Percentiles rank a stretch among this genome's conserved stretches.
phyloP scores from a whole-genome alignment of 2,329 filamentous ascomycete genomes.

The Venturiaceae sp. region DNA sequence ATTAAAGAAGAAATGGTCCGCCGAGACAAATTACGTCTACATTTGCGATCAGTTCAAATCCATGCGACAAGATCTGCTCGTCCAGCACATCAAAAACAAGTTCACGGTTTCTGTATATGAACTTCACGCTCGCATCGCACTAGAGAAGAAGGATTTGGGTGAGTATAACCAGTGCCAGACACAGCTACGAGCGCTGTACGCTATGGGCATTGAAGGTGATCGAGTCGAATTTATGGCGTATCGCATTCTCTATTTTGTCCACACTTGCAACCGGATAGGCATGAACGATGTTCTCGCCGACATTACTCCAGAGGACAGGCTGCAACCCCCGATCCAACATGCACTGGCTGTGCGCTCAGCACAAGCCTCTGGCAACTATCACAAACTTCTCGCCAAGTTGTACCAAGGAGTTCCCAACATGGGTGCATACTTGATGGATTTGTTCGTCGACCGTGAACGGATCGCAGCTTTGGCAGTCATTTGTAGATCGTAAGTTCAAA shows the following conservation, averaged over 20 bases:
- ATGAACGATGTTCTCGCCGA: slow-evolving; percentile 98
- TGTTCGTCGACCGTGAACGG: slow-evolving; percentile 93
- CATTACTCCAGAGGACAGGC: slow-evolving; percentile 96
- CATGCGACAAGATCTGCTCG: slow-evolving; percentile 92
- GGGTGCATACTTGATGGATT: slow-evolving; percentile 98
- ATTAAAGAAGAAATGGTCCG: slow-evolving; percentile 89
- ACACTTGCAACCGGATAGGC: slow-evolving; percentile 95
- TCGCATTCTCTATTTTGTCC: slow-evolving; percentile 98
- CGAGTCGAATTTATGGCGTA: slow-evolving; percentile 97
- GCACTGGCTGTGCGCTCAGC: slow-evolving; percentile 86
- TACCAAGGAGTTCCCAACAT: slow-evolving; percentile 93
- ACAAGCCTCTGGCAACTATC: slow-evolving; percentile 88
- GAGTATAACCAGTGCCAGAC: slow-evolving; percentile 99
- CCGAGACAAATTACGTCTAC: slow-evolving; percentile 89
- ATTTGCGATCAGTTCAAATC: slow-evolving; percentile 99
- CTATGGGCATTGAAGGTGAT: slow-evolving; percentile 76
- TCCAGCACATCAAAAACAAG: slow-evolving; percentile 92
- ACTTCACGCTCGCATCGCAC: slow-evolving; percentile 90
- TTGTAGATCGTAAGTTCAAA: slow-evolving; percentile 77
- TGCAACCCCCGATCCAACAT: slow-evolving; percentile 75
- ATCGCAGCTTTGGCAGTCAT: slow-evolving; percentile 84
- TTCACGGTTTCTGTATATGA: slow-evolving; percentile 97
- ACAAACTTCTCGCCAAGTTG: slow-evolving; percentile 84
- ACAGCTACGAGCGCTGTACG: slow-evolving; percentile 86
- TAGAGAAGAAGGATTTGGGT: slow-evolving; percentile 98